A percentile compares a stretch with the other conserved stretches of the same genome.
Evolutionary conservation across 140 eudicot genomes (phyloP).

Genomic region (Bidens hawaiensis): DNA sequence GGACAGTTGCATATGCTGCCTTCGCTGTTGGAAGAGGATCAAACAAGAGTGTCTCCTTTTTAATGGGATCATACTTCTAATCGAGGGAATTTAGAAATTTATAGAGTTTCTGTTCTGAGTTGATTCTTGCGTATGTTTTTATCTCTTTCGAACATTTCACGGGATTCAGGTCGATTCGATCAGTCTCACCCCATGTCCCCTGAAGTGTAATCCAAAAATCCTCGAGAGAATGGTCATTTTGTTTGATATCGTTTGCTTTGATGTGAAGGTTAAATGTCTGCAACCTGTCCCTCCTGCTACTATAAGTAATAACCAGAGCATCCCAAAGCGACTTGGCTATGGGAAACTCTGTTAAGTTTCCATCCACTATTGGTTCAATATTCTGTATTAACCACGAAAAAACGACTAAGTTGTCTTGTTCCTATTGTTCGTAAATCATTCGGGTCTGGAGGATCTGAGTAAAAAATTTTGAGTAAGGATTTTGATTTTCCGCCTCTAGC

Average conservation of each 20-base stretch:
- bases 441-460: too few species aligned
- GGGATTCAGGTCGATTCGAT: background rate
- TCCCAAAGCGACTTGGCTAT: background rate
- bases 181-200: background rate
- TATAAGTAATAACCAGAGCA: too few species aligned
- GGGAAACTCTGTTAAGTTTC: slow-evolving; percentile 5
- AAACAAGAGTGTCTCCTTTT: background rate
- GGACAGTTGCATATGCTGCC: background rate
- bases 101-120: too few species aligned
- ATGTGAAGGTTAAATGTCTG: too few species aligned
- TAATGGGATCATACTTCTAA: background rate
- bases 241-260: too few species aligned
- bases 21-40: background rate
- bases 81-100: too few species aligned
- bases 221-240: too few species aligned
- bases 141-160: background rate
- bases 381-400: slow-evolving; percentile 4
- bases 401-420: background rate
- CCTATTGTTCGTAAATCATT: background rate
- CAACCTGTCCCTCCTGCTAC: background rate
- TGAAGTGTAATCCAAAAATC: too few species aligned
- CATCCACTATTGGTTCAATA: background rate
- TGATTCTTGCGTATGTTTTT: too few species aligned
- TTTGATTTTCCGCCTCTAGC: slow-evolving; percentile 5
- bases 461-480: too few species aligned